Evolutionary conservation across 2,329 filamentous ascomycete genomes (phyloP), one percentile per base, ranked within the genome.

Genomic region (Phyllosticta citriasiana): DNA sequence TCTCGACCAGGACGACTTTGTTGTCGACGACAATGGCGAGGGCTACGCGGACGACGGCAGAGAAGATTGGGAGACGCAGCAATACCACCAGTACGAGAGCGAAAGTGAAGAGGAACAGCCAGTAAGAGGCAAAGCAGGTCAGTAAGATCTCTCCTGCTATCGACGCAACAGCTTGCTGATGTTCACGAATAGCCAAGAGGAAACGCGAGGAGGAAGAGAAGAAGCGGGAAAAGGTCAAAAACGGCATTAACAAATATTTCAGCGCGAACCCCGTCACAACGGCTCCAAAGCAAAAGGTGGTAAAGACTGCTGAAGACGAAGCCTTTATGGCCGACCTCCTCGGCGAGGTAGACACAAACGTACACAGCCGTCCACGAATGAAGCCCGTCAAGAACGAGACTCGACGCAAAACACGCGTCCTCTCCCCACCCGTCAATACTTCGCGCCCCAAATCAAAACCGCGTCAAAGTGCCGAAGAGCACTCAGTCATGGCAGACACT

Each of bases 1-100:
- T 55, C 80, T 99, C 57, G 89, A 97, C 71, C 82, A 96, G 69
- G 94, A 99, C 69, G 94, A 99, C 77, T 99, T 99, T 70, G 93
- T 99, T 58, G 92, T 99, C 63, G 94, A 97, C 78, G 94, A 99
- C 77, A 96, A 97, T 78, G 93, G 93, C 70, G 91, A 93, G 72
- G 93, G 94, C 47, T 99, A 99, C 70, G 93, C 91, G 66, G 93
- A 97, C 72, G 94, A 97, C 71, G 94, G 94, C 63, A 87, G 94
- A 76, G 94, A 97, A 64, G 73, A 76, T 55, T 76, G 73, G 73
- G 72, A 74, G 55, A 70, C 68, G 93, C 93, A 74, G 84, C 88
- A 67, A 82, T 87, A 65, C 79, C 81, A 66, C 80, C 80, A 63
- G 78, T 84, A 71, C 80, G 72, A 73, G 35, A 88, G 86, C 40